phyloP scores from a whole-genome alignment of 306 rosid species.

The Glycine tomentella region DNA sequence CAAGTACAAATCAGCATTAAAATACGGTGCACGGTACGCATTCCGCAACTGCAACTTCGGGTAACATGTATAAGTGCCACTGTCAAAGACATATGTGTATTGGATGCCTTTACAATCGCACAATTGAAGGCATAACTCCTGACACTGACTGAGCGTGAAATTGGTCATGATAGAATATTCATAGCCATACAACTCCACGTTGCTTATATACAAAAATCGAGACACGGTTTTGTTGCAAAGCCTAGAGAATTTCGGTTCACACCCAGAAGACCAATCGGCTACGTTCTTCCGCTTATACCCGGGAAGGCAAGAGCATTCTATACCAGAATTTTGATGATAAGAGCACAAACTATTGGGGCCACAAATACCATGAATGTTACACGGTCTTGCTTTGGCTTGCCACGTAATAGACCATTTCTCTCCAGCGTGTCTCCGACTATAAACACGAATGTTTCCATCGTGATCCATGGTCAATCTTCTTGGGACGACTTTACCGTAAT shows the following conservation, averaged over 20 bases:
- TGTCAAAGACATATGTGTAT: background rate
- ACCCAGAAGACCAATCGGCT: slow-evolving; percentile 56
- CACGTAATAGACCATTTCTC: slow-evolving; percentile 56
- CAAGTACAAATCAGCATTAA: slow-evolving; percentile 51
- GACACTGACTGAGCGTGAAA: slow-evolving; percentile 50
- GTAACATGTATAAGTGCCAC: slow-evolving; percentile 42
- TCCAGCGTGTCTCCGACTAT: slow-evolving; percentile 47
- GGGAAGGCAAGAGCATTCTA: slow-evolving; percentile 51
- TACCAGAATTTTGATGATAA: slow-evolving; percentile 28
- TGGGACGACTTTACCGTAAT: slow-evolving; percentile 49
- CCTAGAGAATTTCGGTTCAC: slow-evolving; percentile 48
- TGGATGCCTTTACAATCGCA: slow-evolving; percentile 60
- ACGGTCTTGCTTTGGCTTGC: slow-evolving; percentile 57
- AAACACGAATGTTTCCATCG: slow-evolving; percentile 63
- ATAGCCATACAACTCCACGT: slow-evolving; percentile 61
- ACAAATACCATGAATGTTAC: slow-evolving; percentile 64
- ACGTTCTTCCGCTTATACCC: slow-evolving; percentile 49
- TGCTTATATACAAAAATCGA: slow-evolving; percentile 29
- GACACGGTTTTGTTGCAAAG: slow-evolving; percentile 46
- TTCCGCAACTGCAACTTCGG: slow-evolving; percentile 60
- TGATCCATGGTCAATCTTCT: slow-evolving; percentile 57
- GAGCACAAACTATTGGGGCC: slow-evolving; percentile 55
- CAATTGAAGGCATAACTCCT: slow-evolving; percentile 47
- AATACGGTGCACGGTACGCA: slow-evolving; percentile 48
- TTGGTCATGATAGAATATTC: slow-evolving; percentile 44